Conservation (phyloP, 495 filamentous ascomycete species). For the Penicillium chermesinum region DNA sequence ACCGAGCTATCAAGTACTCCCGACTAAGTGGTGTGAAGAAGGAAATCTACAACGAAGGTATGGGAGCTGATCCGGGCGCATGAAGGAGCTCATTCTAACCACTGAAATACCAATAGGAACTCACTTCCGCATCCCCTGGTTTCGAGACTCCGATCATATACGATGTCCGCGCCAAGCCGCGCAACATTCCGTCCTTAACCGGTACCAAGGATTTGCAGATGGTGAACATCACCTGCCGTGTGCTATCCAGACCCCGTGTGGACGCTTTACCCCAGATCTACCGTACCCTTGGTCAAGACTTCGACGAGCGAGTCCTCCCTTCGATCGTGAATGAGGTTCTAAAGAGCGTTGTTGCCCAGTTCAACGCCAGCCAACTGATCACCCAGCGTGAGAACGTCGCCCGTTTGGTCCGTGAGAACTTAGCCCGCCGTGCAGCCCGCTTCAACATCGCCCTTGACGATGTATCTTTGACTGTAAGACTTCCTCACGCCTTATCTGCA, state of each 20-base stretch:
- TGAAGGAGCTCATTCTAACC: conserved; percentile 13
- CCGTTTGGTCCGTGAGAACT: conserved; percentile 83
- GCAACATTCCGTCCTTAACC: conserved; percentile 94
- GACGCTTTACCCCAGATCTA: conserved; percentile 93
- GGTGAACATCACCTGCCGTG: conserved; percentile 99
- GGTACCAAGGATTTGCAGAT: conserved; percentile 99
- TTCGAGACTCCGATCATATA: conserved; percentile 95
- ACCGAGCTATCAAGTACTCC: conserved; percentile 97
- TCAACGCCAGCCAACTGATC: conserved; percentile 97
- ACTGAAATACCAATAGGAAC: conserved; percentile 58
- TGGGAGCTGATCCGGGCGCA: conserved; percentile 6
- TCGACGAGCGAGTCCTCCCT: conserved; percentile 93
- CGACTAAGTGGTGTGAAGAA: conserved; percentile 89
- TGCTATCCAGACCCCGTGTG: conserved; percentile 84
- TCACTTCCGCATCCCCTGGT: conserved; percentile 89
- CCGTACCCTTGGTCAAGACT: conserved; percentile 90
- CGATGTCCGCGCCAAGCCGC: conserved; percentile 94
- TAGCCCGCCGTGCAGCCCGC: conserved; percentile 81
- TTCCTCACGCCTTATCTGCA: not conserved
- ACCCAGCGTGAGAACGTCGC: conserved; percentile 97
- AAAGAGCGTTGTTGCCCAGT: conserved; percentile 98
- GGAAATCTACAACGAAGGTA: conserved; percentile 96
- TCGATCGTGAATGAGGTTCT: conserved; percentile 98
- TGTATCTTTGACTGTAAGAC: conserved; percentile 87
- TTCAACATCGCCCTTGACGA: conserved; percentile 98